Evolutionary conservation across 2,329 filamentous ascomycete species (phyloP), one percentile per base, ranked within the genome.

Genomic region (Diaporthe eres): DNA sequence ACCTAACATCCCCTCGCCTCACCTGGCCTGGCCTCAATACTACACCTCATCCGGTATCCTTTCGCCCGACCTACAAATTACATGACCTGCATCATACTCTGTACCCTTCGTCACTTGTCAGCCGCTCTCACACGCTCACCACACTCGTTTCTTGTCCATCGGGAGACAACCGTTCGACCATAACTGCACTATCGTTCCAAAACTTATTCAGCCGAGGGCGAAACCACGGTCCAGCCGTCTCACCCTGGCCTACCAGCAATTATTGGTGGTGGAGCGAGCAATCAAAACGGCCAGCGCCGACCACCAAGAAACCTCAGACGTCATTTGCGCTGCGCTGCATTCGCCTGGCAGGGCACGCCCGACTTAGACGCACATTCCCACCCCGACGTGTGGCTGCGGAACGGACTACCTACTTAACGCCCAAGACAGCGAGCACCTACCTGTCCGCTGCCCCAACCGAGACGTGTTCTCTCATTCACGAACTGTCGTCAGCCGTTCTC

Each of bases 231-330:
- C 44, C 39, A 75, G 60, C 60, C 37, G 25, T 57, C 39, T 51
- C 57, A 58, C 22, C 74, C 53, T 60, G 70, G 73, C 75, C 39
- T 71, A 34, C 49, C 51, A 55, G n/a, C 53, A 57, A 47, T 75
- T 55, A 73, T 75, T 75, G 60, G 61, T 42, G 75, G 75, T 77
- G 75, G 75, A 75, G 68, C 73, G 70, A 71, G 75, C 74, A 75
- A 75, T 77, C 68, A 77, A 73, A 77, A 77, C 44, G 57, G 57
- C 71, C 55, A 71, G 49, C 65, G 57, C 75, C 70, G 31, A 49
- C 44, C 34, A 28, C 34, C 55, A 49, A 49, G 25, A 57, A 71
- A 44, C 63, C 47, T 47, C n/a, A 22, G 74, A 75, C 72, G 72
- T 63, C 75, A 77, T 75, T 55, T 55, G 51, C 72, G 31, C 65